Percentiles rank a stretch among this genome's conserved stretches.
Evolutionary conservation across 495 filamentous ascomycete species (phyloP).

Genomic region (Penicillium salamii): DNA sequence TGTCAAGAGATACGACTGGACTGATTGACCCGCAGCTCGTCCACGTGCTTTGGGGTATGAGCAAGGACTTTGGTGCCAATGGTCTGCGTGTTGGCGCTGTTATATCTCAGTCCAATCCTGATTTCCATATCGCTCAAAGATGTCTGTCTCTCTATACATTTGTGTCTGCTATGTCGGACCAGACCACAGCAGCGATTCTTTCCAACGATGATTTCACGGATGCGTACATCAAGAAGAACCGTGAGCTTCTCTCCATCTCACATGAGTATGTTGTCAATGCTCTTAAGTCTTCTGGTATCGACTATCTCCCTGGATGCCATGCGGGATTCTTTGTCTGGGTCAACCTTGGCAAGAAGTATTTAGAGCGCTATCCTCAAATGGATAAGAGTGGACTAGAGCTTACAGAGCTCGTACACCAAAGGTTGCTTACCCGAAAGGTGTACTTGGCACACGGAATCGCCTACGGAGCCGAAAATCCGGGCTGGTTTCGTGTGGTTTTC

Average conservation of each 20-base stretch:
- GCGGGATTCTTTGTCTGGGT: constrained; percentile 62
- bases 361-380: constrained; percentile 22
- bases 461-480: constrained; percentile 45
- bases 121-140: constrained; percentile 37
- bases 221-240: constrained; percentile 39
- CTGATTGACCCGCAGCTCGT: constrained; percentile 51
- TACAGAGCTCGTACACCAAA: too few species aligned
- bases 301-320: constrained; percentile 37
- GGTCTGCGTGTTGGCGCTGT: constrained; percentile 55
- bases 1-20: constrained; percentile 42
- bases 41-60: constrained; percentile 60
- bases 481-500: constrained; percentile 53
- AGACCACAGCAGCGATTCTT: constrained; percentile 41
- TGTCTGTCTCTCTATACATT: constrained; percentile 42
- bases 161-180: constrained; percentile 41
- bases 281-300: constrained; percentile 36
- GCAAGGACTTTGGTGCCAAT: constrained; percentile 57
- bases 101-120: constrained; percentile 43
- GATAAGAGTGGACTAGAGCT: not conserved
- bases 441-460: constrained; percentile 39
- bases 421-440: constrained; percentile 23
- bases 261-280: constrained; percentile 34
- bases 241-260: constrained; percentile 28
- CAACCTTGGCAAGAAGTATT: constrained; percentile 43
- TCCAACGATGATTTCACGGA: constrained; percentile 45